Conservation (phyloP, 345 rosid species). For the Lumnitzera littorea region DNA sequence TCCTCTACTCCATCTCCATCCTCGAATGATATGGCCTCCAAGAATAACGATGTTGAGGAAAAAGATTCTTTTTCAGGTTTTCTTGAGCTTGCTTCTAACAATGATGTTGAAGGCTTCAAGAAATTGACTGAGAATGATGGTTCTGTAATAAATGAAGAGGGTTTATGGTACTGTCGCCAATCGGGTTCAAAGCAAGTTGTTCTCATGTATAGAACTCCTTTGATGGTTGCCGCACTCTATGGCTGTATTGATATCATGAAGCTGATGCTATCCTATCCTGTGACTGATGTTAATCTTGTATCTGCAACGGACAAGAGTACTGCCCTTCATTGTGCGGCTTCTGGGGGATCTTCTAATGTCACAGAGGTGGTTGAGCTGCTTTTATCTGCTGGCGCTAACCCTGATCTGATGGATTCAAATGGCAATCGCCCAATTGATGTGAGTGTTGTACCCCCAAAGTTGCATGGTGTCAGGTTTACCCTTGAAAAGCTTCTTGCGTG, state of each 20-base stretch:
- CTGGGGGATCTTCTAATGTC: slow-evolving; percentile 77
- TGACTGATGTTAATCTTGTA: slow-evolving; percentile 61
- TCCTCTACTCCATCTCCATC: slow-evolving; percentile 6
- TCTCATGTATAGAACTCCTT: slow-evolving; percentile 66
- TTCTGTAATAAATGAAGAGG: slow-evolving; percentile 59
- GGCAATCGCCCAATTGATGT: slow-evolving; percentile 72
- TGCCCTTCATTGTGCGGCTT: slow-evolving; percentile 93
- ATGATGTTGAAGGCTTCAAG: slow-evolving; percentile 61
- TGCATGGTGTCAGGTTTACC: slow-evolving; percentile 34
- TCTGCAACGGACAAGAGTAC: slow-evolving; percentile 68
- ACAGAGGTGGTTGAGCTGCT: slow-evolving; percentile 71
- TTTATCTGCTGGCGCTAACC: slow-evolving; percentile 76
- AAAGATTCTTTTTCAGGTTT: slow-evolving; percentile 76
- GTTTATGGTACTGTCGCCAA: slow-evolving; percentile 84
- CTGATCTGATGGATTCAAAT: slow-evolving; percentile 45
- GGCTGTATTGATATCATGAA: slow-evolving; percentile 75
- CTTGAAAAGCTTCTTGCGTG: slow-evolving; percentile 63
- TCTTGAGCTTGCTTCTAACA: slow-evolving; percentile 92
- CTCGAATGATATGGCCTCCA: neutral
- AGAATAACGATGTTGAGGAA: slow-evolving; percentile 33
- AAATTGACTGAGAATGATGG: slow-evolving; percentile 51
- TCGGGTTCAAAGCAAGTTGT: slow-evolving; percentile 83
- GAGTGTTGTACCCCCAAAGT: slow-evolving; percentile 75
- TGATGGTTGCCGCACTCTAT: slow-evolving; percentile 91
- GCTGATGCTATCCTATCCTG: slow-evolving; percentile 56